Evolutionary conservation across 805 yeast species (phyloP).

Genomic region (Komagataella populi): DNA sequence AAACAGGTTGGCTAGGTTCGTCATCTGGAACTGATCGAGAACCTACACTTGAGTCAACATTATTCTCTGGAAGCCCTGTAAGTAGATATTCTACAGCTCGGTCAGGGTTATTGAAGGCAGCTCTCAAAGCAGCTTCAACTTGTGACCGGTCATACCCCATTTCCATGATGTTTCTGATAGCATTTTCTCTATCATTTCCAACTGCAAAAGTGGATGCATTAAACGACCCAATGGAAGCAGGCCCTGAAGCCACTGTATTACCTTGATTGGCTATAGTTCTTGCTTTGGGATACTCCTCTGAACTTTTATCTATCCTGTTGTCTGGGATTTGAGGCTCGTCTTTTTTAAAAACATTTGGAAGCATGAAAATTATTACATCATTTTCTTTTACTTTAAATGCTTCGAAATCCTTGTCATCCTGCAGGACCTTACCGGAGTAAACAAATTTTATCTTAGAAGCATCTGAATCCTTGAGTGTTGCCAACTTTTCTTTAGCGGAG

Average conservation of each 20-base stretch:
- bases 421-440: constrained; percentile 55
- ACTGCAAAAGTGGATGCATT: constrained; percentile 51
- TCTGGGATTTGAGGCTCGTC: constrained; percentile 11
- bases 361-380: constrained; percentile 89
- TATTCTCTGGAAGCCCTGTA: constrained; percentile 75
- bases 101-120: constrained; percentile 95
- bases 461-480: constrained; percentile 36
- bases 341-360: constrained; percentile 36
- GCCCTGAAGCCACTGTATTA: constrained; percentile 10
- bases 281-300: constrained; percentile 16
- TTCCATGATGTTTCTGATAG: constrained; percentile 75
- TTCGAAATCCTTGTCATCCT: constrained; percentile 65
- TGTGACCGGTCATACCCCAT: constrained; percentile 90
- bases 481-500: constrained; percentile 63
- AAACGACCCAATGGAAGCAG: constrained; percentile 10
- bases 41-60: constrained; percentile 10
- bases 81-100: constrained; percentile 92
- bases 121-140: constrained; percentile 83
- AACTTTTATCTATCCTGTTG: constrained; percentile 13
- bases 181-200: constrained; percentile 67
- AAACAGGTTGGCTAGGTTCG: not conserved
- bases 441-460: not conserved
- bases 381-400: constrained; percentile 67
- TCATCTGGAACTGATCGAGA: constrained; percentile 8
- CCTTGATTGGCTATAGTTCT: constrained; percentile 14